Evolutionary conservation across 2,329 filamentous ascomycete genomes (phyloP), one percentile per base, ranked within the genome.

Genomic region (Sordariomycetes sp.): DNA sequence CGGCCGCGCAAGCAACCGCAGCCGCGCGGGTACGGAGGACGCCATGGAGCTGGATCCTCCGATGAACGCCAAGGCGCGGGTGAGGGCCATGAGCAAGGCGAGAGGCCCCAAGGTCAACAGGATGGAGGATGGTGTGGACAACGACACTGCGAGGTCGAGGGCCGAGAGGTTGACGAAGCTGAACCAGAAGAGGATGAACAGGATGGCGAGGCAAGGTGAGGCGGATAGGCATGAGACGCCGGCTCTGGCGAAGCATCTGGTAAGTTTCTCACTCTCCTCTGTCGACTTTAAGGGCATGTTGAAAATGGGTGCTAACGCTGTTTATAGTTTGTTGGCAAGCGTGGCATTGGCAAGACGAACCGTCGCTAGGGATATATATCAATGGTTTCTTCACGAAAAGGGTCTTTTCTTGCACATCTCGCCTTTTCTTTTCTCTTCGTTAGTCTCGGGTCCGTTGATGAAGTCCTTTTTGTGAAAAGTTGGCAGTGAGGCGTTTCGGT

Each of bases 171-270:
- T 95, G 70, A 81, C 85, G 70, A 97, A 96, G 81, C 76, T 99
- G 70, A 81, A 86, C 67, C 95, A 99, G 86, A 91, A 93, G 81
- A 93, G 91, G 83, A 97, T 95, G 91, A 99, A 99, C 79, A 85
- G 93, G 64, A 94, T 95, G 88, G 94, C 94, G 52, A 86, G 92
- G 72, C 90, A 95, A 80, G 94, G 94, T 79, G 94, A 99, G 78
- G 92, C 88, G 61, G 94, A 99, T 80, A 85, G 95, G 70, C 93
- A 97, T 76, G 85, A 85, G 61, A 86, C 86, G 59, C 88, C 89
- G 43, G 81, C 89, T 57, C 75, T 96, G 73, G 83, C 86, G 62
- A 99, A 96, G 78, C 94, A 97, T 77, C 79, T 99, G 82, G 87
- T 96, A 81, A 72, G 86, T 82, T 65, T 62, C 14, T 35, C 37